These are phyloP conservation scores for Apiospora marii DNA, from an alignment of 2,329 filamentous ascomycete genomes.

Conservation along the genomic window DNA sequence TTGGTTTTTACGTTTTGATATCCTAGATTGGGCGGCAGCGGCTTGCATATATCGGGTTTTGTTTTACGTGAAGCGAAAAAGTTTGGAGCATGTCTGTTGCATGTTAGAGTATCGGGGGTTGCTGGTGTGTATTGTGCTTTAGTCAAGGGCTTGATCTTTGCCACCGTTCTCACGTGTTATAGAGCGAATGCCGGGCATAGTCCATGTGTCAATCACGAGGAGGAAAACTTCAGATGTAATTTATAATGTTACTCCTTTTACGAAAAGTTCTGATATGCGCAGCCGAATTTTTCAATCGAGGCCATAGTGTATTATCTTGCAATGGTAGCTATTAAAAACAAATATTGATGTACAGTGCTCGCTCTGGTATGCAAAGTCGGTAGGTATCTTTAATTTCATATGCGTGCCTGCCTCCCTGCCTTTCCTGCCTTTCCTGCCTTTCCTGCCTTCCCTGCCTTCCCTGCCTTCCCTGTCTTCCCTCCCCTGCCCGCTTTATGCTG, in stretches of 20 bases:
- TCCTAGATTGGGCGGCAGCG: conserved; percentile 3
- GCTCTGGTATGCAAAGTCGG: conserved; percentile 16
- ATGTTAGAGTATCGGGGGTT: neutral
- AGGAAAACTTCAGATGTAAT: too few relatives aligned
- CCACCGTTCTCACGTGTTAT: neutral
- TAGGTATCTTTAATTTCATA: conserved; percentile 15
- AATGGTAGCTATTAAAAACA: neutral
- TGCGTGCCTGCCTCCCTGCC: neutral
- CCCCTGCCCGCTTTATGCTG: neutral
- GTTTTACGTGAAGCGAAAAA: neutral
- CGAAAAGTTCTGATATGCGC: too few relatives aligned
- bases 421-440: neutral
- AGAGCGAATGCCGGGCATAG: neutral
- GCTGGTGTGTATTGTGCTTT: neutral
- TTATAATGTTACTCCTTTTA: too few relatives aligned
- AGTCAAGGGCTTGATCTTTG: neutral
- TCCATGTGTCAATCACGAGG: too few relatives aligned
- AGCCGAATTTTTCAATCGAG: too few relatives aligned
- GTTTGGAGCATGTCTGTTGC: neutral
- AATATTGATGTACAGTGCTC: neutral
- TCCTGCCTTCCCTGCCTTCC: neutral
- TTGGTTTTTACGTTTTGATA: conserved; percentile 2
- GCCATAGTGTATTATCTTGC: neutral
- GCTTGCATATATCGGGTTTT: neutral
- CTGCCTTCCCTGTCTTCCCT: neutral